A percentile compares a stretch with the other conserved stretches of the same genome.
phyloP scores from a whole-genome alignment of 805 yeast species.

The Lipomyces starkeyi region DNA sequence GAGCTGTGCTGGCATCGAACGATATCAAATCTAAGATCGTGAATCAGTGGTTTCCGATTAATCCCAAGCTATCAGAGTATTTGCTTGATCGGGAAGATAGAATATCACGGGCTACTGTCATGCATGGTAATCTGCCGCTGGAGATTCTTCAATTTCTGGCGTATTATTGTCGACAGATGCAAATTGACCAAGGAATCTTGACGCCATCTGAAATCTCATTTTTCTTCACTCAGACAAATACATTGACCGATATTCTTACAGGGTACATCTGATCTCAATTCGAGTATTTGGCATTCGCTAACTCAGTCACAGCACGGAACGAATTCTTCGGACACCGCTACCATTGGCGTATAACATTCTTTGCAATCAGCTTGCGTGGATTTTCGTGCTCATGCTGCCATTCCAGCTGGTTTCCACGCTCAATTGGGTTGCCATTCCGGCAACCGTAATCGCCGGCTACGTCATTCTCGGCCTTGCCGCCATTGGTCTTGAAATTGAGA shows the following conservation, averaged over 20 bases:
- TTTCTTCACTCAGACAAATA: slow-evolving; percentile 16
- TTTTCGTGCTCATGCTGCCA: slow-evolving; percentile 35
- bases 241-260: slow-evolving; percentile 31
- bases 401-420: slow-evolving; percentile 34
- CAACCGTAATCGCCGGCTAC: slow-evolving; percentile 34
- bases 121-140: slow-evolving; percentile 36
- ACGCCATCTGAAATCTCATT: slow-evolving; percentile 24
- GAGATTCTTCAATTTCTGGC: slow-evolving; percentile 32
- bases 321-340: slow-evolving; percentile 37
- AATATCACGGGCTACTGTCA: slow-evolving; percentile 31
- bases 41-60: slow-evolving; percentile 16
- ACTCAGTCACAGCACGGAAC: slow-evolving; percentile 22
- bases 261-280: slow-evolving; percentile 18
- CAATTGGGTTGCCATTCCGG: slow-evolving; percentile 38
- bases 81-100: slow-evolving; percentile 35
- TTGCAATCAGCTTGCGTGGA: slow-evolving; percentile 37
- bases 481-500: slow-evolving; percentile 37
- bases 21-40: slow-evolving; percentile 15
- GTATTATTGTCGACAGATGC: slow-evolving; percentile 29
- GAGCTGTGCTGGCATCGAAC: slow-evolving; percentile 1
- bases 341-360: slow-evolving; percentile 38
- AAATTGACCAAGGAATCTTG: slow-evolving; percentile 17
- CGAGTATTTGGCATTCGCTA: background rate
- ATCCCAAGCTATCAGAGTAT: slow-evolving; percentile 29
- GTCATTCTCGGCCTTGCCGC: slow-evolving; percentile 38